Percentiles rank a stretch among this genome's conserved stretches.
phyloP scores from a whole-genome alignment of 768 basidiomycete genomes.

The Porpolomopsis calyptriformis region DNA sequence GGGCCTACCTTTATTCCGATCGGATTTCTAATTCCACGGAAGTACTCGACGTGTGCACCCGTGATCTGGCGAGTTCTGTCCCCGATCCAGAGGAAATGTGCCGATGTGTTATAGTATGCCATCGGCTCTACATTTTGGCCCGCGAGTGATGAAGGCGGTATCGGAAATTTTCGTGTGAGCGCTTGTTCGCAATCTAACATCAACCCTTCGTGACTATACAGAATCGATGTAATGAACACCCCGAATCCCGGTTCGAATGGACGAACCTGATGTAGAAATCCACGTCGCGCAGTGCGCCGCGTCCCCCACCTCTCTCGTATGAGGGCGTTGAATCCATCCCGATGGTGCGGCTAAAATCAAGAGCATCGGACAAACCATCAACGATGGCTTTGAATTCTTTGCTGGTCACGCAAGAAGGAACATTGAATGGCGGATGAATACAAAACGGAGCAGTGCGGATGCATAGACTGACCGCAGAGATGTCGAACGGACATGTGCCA shows the following conservation, averaged over 20 bases:
- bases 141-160: conserved; percentile 18
- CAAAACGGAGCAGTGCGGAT: conserved; percentile 3
- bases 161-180: conserved; percentile 61
- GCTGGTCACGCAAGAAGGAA: conserved; percentile 25
- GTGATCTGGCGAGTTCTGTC: conserved; percentile 88
- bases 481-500: conserved; percentile 81
- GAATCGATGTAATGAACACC: not conserved
- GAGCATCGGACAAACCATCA: conserved; percentile 74
- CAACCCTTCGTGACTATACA: conserved; percentile 75
- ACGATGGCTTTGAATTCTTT: conserved; percentile 80
- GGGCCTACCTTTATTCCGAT: conserved; percentile 97
- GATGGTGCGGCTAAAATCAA: conserved; percentile 88
- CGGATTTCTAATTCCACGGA: conserved; percentile 84
- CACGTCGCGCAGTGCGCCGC: conserved; percentile 71
- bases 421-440: not conserved
- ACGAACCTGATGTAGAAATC: conserved; percentile 85
- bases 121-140: conserved; percentile 12
- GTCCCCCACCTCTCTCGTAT: conserved; percentile 64
- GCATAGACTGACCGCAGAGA: conserved; percentile 45
- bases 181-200: conserved; percentile 91
- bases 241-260: not conserved
- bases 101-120: conserved; percentile 80
- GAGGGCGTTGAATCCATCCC: conserved; percentile 54
- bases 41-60: conserved; percentile 94
- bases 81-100: conserved; percentile 95